Evolutionary conservation across 108 stramenopile genomes (phyloP).

Genomic region (Nitzschia sp.): DNA sequence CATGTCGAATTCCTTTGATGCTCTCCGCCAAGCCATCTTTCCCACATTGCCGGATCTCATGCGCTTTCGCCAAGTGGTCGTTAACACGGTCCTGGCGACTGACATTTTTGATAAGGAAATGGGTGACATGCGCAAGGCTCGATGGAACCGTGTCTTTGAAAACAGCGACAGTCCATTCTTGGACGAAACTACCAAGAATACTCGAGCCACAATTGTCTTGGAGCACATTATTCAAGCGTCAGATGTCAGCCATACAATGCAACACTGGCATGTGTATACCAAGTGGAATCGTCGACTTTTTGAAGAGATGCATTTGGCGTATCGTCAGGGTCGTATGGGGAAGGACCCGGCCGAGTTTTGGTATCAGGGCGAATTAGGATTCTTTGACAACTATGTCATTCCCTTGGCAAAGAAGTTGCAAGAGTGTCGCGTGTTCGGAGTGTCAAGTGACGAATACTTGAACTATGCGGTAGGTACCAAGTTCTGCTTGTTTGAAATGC

Average conservation of each 20-base stretch:
- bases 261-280: constrained; percentile 47
- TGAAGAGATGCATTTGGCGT: constrained; percentile 28
- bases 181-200: neutral
- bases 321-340: constrained; percentile 21
- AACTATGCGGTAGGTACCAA: no score
- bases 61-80: constrained; percentile 36
- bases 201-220: constrained; percentile 38
- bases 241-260: constrained; percentile 54
- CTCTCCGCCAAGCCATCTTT: constrained; percentile 30
- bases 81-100: constrained; percentile 37
- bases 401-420: constrained; percentile 36
- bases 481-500: no score
- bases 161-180: neutral
- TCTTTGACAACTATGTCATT: constrained; percentile 49
- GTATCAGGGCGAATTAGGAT: constrained; percentile 33
- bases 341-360: constrained; percentile 14
- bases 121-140: constrained; percentile 30
- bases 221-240: constrained; percentile 53
- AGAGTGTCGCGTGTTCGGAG: constrained; percentile 44
- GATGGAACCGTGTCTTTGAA: constrained; percentile 47
- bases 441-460: constrained; percentile 36
- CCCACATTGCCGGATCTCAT: constrained; percentile 17
- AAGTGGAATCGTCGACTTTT: constrained; percentile 49
- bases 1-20: constrained; percentile 24
- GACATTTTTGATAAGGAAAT: constrained; percentile 48